These are phyloP conservation scores for Saccharomycopsis lassenensis DNA, from an alignment of 805 yeast genomes.

Conservation along the genomic window DNA sequence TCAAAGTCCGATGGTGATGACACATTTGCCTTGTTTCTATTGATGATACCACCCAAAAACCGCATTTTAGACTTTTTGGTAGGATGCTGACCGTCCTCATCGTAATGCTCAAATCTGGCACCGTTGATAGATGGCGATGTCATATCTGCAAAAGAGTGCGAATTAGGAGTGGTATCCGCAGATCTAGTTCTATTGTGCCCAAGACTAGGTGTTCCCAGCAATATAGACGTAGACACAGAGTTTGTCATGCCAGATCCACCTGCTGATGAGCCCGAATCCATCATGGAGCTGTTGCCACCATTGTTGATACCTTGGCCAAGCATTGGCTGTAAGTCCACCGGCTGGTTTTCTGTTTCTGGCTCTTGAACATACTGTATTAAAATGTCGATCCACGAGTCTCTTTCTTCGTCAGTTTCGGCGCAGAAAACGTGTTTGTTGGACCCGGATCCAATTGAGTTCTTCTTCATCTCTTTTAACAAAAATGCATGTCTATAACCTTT, in stretches of 20 bases:
- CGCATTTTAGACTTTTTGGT: constrained; percentile 12
- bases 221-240: constrained; percentile 6
- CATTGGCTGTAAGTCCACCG: constrained; percentile 6
- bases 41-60: constrained; percentile 18
- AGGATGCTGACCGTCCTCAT: no score
- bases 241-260: constrained; percentile 2
- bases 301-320: neutral
- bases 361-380: constrained; percentile 25
- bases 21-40: no score
- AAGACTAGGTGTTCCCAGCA: constrained; percentile 4
- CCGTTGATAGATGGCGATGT: neutral
- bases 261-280: no score
- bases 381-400: constrained; percentile 59
- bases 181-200: constrained; percentile 11
- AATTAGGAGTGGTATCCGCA: no score
- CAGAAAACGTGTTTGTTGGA: constrained; percentile 54
- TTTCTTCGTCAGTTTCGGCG: constrained; percentile 67
- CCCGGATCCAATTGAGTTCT: constrained; percentile 20
- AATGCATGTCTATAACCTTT: constrained; percentile 51
- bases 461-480: constrained; percentile 38
- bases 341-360: constrained; percentile 7
- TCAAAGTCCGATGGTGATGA: no score
- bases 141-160: neutral
- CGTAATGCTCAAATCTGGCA: no score
- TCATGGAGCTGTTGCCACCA: neutral